Evolutionary conservation across 2,329 filamentous ascomycete species (phyloP).

Genomic region (Alternaria sp.): DNA sequence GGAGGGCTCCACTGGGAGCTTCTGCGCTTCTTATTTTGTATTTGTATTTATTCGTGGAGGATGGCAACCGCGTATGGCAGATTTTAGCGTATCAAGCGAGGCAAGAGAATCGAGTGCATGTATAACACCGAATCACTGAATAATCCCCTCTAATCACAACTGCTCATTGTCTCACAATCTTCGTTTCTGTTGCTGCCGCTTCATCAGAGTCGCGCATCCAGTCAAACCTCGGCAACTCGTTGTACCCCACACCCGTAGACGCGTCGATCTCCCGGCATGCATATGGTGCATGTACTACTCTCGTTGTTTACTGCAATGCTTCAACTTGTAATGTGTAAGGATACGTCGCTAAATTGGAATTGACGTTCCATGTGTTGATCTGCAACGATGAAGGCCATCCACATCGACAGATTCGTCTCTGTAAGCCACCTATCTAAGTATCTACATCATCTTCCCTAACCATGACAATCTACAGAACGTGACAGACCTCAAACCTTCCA

Average conservation of each 20-base stretch:
- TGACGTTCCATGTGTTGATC: not conserved
- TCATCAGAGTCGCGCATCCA: not conserved
- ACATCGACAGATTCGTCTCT: conserved; percentile 19
- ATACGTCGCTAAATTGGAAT: not conserved
- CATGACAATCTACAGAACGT: conserved; percentile 32
- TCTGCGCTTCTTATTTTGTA: not conserved
- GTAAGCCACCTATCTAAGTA: conserved; percentile 3
- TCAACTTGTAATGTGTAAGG: not conserved
- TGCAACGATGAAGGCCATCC: conserved; percentile 28
- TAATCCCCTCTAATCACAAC: not conserved
- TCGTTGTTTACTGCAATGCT: not conserved
- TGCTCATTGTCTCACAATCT: not conserved
- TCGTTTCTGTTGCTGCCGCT: not conserved
- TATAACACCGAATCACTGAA: not conserved
- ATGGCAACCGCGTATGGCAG: not conserved
- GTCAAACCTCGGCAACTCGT: not conserved
- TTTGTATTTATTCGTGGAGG: not conserved
- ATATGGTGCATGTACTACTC: not conserved
- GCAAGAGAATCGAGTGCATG: not conserved
- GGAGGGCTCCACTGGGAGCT: not conserved
- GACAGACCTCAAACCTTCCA: conserved; percentile 28
- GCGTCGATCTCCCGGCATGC: not conserved
- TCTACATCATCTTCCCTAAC: not conserved
- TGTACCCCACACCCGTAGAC: not conserved
- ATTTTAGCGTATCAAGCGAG: not conserved